Conservation (phyloP, 805 yeast genomes). For the Pichia exigua region DNA sequence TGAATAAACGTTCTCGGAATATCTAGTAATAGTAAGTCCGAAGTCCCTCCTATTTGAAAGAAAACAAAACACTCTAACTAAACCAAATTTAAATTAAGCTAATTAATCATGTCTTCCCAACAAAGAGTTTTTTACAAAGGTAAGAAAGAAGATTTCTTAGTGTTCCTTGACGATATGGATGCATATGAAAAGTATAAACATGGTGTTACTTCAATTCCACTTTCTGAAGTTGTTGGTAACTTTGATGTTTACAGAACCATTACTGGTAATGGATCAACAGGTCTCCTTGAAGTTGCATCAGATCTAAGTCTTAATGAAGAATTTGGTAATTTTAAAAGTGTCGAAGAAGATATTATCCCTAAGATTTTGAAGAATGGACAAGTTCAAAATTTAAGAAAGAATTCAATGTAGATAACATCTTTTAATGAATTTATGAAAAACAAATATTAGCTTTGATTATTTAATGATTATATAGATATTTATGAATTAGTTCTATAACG, state of each 20-base stretch:
- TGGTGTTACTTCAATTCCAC: conserved; percentile 47
- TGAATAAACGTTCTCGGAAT: not conserved
- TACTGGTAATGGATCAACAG: conserved; percentile 60
- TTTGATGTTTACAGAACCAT: conserved; percentile 59
- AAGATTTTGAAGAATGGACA: conserved; percentile 54
- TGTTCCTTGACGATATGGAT: conserved; percentile 52
- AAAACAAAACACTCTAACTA: not conserved
- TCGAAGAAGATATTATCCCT: conserved; percentile 44
- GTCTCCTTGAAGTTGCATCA: conserved; percentile 66
- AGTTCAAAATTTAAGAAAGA: conserved; percentile 29
- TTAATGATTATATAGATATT: no score
- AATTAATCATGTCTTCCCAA: conserved; percentile 18
- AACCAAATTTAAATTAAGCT: not conserved
- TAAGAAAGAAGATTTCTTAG: conserved; percentile 50
- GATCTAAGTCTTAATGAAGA: conserved; percentile 55
- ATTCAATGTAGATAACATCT: not conserved
- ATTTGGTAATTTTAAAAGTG: conserved; percentile 52
- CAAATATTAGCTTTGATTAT: not conserved
- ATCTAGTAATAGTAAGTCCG: not conserved
- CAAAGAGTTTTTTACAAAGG: conserved; percentile 61
- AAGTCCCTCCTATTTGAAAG: not conserved
- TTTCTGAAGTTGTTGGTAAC: conserved; percentile 52
- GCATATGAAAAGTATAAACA: conserved; percentile 39
- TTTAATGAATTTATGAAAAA: not conserved
- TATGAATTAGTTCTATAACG: no score